Evolutionary conservation across 306 rosid species (phyloP), one percentile per base, ranked within the genome.

Genomic region (Lathyrus sativus): DNA sequence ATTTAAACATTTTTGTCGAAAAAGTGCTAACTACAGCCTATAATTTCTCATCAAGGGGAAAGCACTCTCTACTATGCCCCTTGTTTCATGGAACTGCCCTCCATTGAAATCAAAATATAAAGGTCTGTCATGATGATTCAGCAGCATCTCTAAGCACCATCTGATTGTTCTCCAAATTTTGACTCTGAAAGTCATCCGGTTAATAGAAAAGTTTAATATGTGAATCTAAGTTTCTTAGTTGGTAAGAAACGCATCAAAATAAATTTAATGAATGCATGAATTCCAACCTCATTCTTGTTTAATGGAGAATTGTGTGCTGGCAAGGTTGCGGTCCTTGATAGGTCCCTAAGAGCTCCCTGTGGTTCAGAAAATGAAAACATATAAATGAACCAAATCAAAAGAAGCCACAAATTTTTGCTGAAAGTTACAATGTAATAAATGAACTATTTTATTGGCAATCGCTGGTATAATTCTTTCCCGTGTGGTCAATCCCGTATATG

Each of bases 291-390:
- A 35, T 80, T 84, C 70, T 79, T 82, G 70, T 62, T 84, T 50
- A 76, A 35, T 31, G 86, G 60, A 65, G 89, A 60, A 74, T 63
- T 73, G 9, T 78, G 82, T 75, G 77, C 87, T 19, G 81, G 75
- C 45, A 79, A 65, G 43, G 84, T 67, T 72, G 78, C 71, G 37
- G 89, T 72, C 73, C 80, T 85, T 13, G 91, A 74, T 55, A 78
- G 82, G 79, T 88, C 95, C 84, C 89, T 84, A 58, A 88, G 83
- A 58, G 87, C 78, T 76, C 95, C 87, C 95, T 88, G 56, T 6
- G 53, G 59, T 74, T 67, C 73, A 74, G 44, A 55, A 44, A 58
- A 57, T 62, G 62, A 39, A 45, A 37, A 37, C 29, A 68, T n/a
- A 74, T 5, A 11, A 73, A 53, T 3, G 43, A 41, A 60, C 9